Evolutionary conservation across 352 stramenopile species (phyloP), one percentile per base, ranked within the genome.

Genomic region (Pythium dissimile): DNA sequence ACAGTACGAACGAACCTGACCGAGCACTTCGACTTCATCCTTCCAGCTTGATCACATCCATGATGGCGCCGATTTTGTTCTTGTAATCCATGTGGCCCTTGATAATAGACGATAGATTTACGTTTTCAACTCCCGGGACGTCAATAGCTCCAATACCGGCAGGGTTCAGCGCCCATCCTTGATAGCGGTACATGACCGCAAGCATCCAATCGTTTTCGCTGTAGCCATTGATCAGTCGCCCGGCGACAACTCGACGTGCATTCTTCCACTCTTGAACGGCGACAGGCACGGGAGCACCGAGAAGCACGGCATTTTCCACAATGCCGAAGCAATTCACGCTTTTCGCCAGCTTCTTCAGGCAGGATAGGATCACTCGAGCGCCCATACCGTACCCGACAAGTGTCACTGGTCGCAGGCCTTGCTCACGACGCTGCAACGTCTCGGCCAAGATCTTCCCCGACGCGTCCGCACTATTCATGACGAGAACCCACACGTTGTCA

Each of bases 151-250:
- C 56, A 20, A 94, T 90, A 7, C 85, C 85, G 3, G 85, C 83
- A 7, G 83, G 89, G 62, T 91, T 84, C 12, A 94, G 51, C 16
- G 83, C 66, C 84, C 78, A 94, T 24, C 81, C 80, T 44, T 95
- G 84, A 48, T 92, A 92, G 9, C 89, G 77, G 60, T 96, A 97
- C 73, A 97, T 92, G 35, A 97, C 67, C 16, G 79, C 81, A 20
- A 97, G 73, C 79, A 97, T 96, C 75, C 84, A 92, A 72, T 97
- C 91, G 43, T 92, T 89, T 23, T 86, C 76, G 0, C 77, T 94
- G 63, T 92, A 97, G 16, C 88, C 88, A 61, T 97, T 97, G 63
- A 97, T 91, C 0, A 96, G 57, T 23, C 91, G 73, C 1, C 88
- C 86, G 3, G 89, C 84, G 4, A 97, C 87, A 13, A 97, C 65